Conservation (phyloP, 805 yeast species). For the Cyberlindnera petersonii region DNA sequence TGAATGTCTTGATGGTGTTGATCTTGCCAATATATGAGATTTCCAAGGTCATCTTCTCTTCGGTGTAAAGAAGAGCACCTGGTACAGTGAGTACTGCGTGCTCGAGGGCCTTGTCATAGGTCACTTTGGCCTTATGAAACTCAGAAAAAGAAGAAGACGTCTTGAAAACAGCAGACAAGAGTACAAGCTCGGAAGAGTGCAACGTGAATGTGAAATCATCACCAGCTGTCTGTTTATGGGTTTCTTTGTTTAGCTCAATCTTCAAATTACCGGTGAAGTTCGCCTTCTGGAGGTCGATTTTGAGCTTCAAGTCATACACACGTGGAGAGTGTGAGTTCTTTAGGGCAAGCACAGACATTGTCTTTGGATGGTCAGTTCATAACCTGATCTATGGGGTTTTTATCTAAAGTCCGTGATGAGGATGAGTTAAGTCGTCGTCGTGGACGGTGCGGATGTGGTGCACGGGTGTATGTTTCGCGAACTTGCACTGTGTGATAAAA, state of each 20-base stretch:
- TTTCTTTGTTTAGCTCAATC: constrained; percentile 28
- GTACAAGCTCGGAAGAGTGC: constrained; percentile 35
- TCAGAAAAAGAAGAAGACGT: constrained; percentile 17
- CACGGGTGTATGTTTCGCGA: too few relatives aligned
- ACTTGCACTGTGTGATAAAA: too few relatives aligned
- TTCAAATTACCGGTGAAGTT: constrained; percentile 42
- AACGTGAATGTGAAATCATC: constrained; percentile 28
- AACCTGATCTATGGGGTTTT: too few relatives aligned
- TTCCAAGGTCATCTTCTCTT: constrained; percentile 7
- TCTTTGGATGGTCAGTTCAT: background rate
- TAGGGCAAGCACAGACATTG: constrained; percentile 12
- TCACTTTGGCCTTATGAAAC: constrained; percentile 35
- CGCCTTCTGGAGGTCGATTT: constrained; percentile 41
- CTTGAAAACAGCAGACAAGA: constrained; percentile 14
- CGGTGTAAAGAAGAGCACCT: constrained; percentile 8
- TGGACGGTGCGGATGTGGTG: too few relatives aligned
- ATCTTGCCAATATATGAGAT: constrained; percentile 21
- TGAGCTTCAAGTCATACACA: constrained; percentile 36
- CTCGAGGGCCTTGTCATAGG: constrained; percentile 29
- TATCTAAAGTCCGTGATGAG: background rate
- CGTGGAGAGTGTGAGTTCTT: constrained; percentile 27
- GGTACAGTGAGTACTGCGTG: constrained; percentile 22
- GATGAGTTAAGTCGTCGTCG: too few relatives aligned
- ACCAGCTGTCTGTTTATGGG: background rate
- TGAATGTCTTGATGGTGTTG: constrained; percentile 33